Percentiles rank a stretch among this genome's conserved stretches.
Conservation (phyloP, 2,329 filamentous ascomycete genomes). For the Scedosporium aurantiacum region DNA sequence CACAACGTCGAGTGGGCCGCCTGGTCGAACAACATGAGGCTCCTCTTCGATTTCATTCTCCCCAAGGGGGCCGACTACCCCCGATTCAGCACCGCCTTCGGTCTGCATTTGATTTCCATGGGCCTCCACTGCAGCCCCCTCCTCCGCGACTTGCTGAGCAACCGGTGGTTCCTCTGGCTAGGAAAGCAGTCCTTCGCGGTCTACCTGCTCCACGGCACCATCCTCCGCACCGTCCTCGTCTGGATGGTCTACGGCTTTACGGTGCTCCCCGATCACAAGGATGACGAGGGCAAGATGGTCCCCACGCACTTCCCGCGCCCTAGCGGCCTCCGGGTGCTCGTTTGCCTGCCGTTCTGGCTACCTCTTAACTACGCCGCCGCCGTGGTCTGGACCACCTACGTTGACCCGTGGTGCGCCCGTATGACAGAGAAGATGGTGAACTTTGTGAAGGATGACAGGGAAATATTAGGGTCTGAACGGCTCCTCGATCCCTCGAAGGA, state of each 20-base stretch:
- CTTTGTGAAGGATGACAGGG: slow-evolving; percentile 4
- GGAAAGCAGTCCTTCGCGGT: slow-evolving; percentile 55
- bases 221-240: slow-evolving; percentile 47
- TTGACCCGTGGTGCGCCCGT: slow-evolving; percentile 39
- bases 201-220: slow-evolving; percentile 51
- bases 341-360: slow-evolving; percentile 33
- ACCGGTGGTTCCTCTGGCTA: slow-evolving; percentile 46
- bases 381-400: slow-evolving; percentile 39
- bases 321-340: slow-evolving; percentile 22
- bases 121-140: slow-evolving; percentile 40
- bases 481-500: too few relatives aligned
- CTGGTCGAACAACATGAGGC: slow-evolving; percentile 40
- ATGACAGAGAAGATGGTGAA: slow-evolving; percentile 27
- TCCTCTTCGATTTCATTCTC: slow-evolving; percentile 31
- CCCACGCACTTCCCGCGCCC: slow-evolving; percentile 26
- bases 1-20: slow-evolving; percentile 37
- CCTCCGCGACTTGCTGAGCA: slow-evolving; percentile 41
- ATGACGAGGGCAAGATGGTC: slow-evolving; percentile 24
- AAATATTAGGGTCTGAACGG: not conserved
- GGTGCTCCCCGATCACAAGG: slow-evolving; percentile 22
- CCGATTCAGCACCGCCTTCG: slow-evolving; percentile 27
- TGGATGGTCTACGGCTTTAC: slow-evolving; percentile 46
- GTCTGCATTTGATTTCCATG: slow-evolving; percentile 31
- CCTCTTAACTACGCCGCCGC: slow-evolving; percentile 33
- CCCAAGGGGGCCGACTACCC: slow-evolving; percentile 34